Base-by-base conservation (phyloP, 2,329 filamentous ascomycete genomes). In the Knufia fluminis region DNA sequence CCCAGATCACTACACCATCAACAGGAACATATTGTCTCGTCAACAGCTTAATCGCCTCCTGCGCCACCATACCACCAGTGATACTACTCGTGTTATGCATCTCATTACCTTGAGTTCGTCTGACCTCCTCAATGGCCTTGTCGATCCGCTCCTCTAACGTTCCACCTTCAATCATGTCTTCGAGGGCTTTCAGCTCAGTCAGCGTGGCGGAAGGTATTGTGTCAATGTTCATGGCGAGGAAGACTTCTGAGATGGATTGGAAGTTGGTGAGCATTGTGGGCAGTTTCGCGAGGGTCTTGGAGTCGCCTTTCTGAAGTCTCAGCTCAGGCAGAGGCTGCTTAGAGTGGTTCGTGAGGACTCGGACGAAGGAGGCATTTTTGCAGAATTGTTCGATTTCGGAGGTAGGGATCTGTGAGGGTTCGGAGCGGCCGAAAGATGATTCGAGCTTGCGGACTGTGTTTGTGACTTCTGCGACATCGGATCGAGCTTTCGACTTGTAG, bases 321-420 rank as follows among this genome's bases (percentile, higher is more conserved):
- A 60, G 46, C 2, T 51, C 40, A 4, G 56, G 50, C 10, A 59
- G 44, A 1, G 41, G 28, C 9, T n/a, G 75, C 56, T 24, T 72
- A 2, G 71, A 69, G 23, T 73, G 68, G 16, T 80, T 79, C 23
- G 84, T 85, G 50, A 97, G 82, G 42, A 97, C 78, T 68, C 92
- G 94, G 63, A 95, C 85, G 64, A 94, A 92, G 41, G 86, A 85
- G 44, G 90, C 91, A 58, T 94, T 94, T 69, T 94, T 96, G 77
- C 91, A 97, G 66, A 96, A 97, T 31, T 85, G 74, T 61, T 95
- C 90, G 40, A 97, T 82, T 59, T 95, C 87, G 47, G 78, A 78
- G 39, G 79, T 72, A 41, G 84, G 75, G 50, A 94, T 75, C 2
- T 62, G 55, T 2, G 60, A 60, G 2, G 61, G 55, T 16, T 20